Percentiles rank a stretch among this genome's conserved stretches.
These are phyloP conservation scores for Dendrobium huoshanense DNA, from an alignment of 106 monocot species.

Conservation along the genomic window DNA sequence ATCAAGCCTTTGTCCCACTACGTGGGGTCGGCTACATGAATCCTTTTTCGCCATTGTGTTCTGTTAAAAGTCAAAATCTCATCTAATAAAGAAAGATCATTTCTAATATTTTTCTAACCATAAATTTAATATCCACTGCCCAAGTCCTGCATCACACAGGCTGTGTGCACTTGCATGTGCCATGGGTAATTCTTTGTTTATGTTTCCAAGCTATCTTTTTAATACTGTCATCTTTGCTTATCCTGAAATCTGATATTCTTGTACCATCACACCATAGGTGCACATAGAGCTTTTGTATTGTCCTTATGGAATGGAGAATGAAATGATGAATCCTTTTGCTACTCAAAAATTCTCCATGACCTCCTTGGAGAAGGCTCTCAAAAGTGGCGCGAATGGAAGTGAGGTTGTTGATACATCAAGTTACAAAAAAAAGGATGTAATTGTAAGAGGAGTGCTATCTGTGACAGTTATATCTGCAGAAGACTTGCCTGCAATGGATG, in stretches of 20 bases:
- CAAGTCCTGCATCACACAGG: not conserved
- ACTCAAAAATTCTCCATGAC: slow-evolving; percentile 53
- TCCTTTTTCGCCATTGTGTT: no score
- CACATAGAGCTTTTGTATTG: slow-evolving; percentile 90
- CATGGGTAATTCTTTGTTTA: not conserved
- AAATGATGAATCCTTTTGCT: slow-evolving; percentile 62
- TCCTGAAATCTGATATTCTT: not conserved
- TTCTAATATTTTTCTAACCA: no score
- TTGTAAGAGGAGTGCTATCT: slow-evolving; percentile 88
- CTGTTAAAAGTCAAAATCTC: no score
- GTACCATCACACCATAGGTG: slow-evolving; percentile 41
- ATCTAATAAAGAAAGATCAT: no score
- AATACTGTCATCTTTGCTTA: not conserved
- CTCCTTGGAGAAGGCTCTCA: slow-evolving; percentile 77
- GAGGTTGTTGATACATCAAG: slow-evolving; percentile 20
- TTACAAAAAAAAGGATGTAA: slow-evolving; percentile 70
- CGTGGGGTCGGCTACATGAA: no score
- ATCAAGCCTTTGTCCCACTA: no score
- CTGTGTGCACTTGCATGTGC: not conserved
- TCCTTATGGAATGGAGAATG: slow-evolving; percentile 59
- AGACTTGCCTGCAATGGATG: slow-evolving; percentile 84
- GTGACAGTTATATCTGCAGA: slow-evolving; percentile 91
- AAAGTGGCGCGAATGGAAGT: slow-evolving; percentile 39
- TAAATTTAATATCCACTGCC: no score
- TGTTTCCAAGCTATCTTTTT: slow-evolving; percentile 1